These are phyloP conservation scores for Cercospora beticola DNA, from an alignment of 2,329 filamentous ascomycete species.

Conservation along the genomic window DNA sequence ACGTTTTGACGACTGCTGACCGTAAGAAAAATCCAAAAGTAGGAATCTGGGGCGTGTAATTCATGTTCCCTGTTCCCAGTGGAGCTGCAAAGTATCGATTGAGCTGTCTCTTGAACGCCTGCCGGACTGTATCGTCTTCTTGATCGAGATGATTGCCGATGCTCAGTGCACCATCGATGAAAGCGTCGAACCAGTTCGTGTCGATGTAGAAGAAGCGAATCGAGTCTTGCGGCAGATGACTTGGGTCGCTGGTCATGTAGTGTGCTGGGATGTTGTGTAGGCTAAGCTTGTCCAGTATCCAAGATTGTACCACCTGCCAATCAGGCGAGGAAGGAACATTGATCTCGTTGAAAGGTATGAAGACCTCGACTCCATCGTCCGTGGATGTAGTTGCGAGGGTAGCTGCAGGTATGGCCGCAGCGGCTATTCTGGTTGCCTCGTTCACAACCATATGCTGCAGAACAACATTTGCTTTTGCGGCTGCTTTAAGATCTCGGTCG, in stretches of 20 bases:
- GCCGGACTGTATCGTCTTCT: slow-evolving; percentile 8
- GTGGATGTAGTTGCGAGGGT: not conserved
- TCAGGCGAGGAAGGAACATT: slow-evolving; percentile 6
- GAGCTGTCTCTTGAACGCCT: slow-evolving; percentile 4
- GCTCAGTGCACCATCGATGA: slow-evolving; percentile 19
- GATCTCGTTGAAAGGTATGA: slow-evolving; percentile 12
- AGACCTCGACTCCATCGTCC: not conserved
- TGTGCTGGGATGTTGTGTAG: slow-evolving; percentile 17
- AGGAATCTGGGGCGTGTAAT: slow-evolving; percentile 3
- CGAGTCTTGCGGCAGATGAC: slow-evolving; percentile 7
- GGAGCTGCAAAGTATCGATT: slow-evolving; percentile 1
- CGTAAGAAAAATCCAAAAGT: slow-evolving; percentile 9
- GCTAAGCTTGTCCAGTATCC: slow-evolving; percentile 15
- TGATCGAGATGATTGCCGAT: slow-evolving; percentile 16
- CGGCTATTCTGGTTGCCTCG: not conserved
- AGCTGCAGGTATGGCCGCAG: not conserved
- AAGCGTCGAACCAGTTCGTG: slow-evolving; percentile 13
- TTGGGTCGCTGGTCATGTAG: slow-evolving; percentile 12
- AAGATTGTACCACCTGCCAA: slow-evolving; percentile 11
- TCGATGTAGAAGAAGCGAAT: slow-evolving; percentile 21
- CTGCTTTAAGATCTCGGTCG: not conserved
- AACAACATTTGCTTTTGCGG: not conserved
- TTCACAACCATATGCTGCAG: not conserved
- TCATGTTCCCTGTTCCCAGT: not conserved
- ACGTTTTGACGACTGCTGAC: slow-evolving; percentile 1